phyloP scores from a whole-genome alignment of 441 rosid species.

The Aquilaria agallochum region DNA sequence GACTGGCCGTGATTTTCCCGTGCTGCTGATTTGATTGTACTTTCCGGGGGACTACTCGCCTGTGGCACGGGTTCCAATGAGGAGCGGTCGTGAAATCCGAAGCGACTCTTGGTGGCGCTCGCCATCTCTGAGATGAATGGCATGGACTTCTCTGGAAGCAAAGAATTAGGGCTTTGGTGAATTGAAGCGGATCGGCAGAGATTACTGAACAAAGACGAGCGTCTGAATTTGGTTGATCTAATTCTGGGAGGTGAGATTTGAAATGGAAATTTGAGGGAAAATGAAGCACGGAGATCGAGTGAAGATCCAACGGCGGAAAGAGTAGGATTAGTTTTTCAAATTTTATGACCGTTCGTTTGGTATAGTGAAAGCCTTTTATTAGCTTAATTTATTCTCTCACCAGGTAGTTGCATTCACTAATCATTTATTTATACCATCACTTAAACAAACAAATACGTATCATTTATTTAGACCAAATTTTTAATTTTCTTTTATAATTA shows the following conservation, averaged over 20 bases:
- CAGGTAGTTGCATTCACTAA: no score
- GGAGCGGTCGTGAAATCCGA: slow-evolving; percentile 66
- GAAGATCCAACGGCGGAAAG: slow-evolving; percentile 39
- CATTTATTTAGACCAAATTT: no score
- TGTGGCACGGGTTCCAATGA: slow-evolving; percentile 42
- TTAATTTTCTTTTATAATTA: no score
- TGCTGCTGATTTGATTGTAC: slow-evolving; percentile 28
- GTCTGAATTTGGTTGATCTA: neutral
- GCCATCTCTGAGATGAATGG: slow-evolving; percentile 80
- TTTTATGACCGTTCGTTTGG: slow-evolving; percentile 26
- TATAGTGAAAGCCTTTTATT: no score
- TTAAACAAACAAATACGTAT: no score
- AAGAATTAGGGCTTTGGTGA: neutral
- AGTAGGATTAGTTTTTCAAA: slow-evolving; percentile 35
- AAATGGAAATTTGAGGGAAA: slow-evolving; percentile 24
- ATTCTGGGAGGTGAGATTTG: slow-evolving; percentile 22
- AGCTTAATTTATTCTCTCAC: no score
- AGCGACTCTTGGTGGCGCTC: slow-evolving; percentile 81
- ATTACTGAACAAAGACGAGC: neutral
- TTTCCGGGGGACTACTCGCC: slow-evolving; percentile 47
- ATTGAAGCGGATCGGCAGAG: neutral
- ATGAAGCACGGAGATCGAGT: slow-evolving; percentile 4
- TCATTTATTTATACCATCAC: no score
- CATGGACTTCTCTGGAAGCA: slow-evolving; percentile 26
- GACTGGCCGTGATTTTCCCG: slow-evolving; percentile 33